Conservation (phyloP, 345 rosid species). For the Gossypium arboreum region DNA sequence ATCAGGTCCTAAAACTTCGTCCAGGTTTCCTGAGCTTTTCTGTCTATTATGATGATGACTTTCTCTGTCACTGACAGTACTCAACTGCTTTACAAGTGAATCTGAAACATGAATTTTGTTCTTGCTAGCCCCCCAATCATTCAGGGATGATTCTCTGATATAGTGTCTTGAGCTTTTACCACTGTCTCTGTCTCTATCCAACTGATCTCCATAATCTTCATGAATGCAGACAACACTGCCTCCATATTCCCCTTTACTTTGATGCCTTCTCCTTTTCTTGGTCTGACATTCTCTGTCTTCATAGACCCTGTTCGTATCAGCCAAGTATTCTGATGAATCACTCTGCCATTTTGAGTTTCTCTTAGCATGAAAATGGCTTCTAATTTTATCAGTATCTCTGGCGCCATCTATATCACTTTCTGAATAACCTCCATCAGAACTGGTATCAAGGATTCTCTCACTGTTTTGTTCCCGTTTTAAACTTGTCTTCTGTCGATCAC, state of each 20-base stretch:
- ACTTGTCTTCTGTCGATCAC: conserved; percentile 13
- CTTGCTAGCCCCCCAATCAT: not conserved
- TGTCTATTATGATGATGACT: not conserved
- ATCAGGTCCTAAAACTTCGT: not conserved
- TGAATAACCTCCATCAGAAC: conserved; percentile 29
- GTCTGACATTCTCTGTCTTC: conserved; percentile 17
- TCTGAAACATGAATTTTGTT: not conserved
- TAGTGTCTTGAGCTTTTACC: not conserved
- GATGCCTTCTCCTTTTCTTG: not conserved
- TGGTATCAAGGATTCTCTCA: conserved; percentile 26
- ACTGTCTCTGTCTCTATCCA: not conserved
- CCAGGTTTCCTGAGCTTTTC: not conserved
- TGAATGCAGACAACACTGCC: not conserved
- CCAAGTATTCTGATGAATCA: conserved; percentile 30
- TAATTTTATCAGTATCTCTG: conserved; percentile 22
- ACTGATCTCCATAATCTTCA: not conserved
- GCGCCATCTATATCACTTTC: conserved; percentile 28
- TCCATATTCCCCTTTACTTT: not conserved
- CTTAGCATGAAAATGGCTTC: conserved; percentile 5
- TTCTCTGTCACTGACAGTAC: not conserved
- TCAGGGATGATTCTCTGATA: not conserved
- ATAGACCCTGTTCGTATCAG: conserved; percentile 22
- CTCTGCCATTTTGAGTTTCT: conserved; percentile 21
- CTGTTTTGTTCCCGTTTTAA: conserved; percentile 20
- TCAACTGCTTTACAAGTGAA: not conserved